These are phyloP conservation scores for Eragrostis tef DNA, from an alignment of 202 grass and related monocot genomes.

Conservation along the genomic window DNA sequence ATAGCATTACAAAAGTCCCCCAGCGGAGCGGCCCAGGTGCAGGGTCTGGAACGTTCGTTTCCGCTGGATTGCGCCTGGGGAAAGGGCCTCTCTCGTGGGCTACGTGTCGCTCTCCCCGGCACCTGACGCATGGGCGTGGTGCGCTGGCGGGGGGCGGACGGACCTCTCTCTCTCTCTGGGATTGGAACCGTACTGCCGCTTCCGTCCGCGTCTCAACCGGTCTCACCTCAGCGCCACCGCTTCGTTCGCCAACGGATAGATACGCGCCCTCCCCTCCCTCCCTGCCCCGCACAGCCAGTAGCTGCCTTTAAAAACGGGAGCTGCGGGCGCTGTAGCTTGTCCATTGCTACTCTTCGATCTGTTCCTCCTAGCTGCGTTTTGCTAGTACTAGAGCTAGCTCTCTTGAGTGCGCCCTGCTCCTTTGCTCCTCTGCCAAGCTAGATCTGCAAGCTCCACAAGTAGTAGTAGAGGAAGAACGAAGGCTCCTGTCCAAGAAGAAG, in stretches of 20 bases:
- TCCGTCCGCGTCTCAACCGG: background rate
- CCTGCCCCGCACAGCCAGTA: no score
- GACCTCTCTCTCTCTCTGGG: no score
- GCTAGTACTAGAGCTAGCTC: background rate
- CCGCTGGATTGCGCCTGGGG: no score
- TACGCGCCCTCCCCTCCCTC: background rate
- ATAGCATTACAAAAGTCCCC: no score
- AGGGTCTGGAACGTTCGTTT: no score
- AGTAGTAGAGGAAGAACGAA: no score
- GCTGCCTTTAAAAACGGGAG: constrained; percentile 19
- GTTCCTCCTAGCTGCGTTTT: no score
- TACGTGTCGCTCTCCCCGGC: background rate
- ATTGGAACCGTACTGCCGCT: background rate
- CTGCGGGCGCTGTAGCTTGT: background rate
- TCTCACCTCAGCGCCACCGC: no score
- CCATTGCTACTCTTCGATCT: no score
- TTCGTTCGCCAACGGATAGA: background rate
- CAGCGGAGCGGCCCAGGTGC: no score
- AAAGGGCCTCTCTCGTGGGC: no score
- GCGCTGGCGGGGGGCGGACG: background rate
- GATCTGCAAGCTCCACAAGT: background rate
- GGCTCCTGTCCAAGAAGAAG: background rate
- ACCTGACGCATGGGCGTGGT: no score
- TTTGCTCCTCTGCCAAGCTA: background rate
- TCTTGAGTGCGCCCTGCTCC: background rate